These are phyloP conservation scores for Malus hybrid DNA, from an alignment of 331 rosid genomes.

Conservation along the genomic window DNA sequence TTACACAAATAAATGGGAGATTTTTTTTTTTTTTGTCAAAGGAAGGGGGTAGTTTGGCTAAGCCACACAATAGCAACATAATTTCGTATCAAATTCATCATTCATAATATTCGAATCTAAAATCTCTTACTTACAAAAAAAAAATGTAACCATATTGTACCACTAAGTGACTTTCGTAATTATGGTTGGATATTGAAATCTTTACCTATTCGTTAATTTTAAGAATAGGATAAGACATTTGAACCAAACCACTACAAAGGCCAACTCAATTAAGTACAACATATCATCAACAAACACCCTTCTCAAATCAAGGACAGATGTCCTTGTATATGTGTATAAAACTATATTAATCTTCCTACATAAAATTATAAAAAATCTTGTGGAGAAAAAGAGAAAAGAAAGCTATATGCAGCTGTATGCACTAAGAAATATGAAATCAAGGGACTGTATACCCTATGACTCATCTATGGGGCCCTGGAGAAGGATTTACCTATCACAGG, in stretches of 20 bases:
- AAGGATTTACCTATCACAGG: no score
- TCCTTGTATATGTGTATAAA: neutral
- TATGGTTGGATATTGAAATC: neutral
- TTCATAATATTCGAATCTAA: no score
- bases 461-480: neutral
- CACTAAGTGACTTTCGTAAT: neutral
- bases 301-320: neutral
- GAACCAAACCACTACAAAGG: neutral
- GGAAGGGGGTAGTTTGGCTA: fast-evolving
- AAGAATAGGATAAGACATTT: neutral
- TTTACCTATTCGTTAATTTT: neutral
- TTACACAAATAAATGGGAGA: no score
- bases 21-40: no score
- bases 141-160: fast-evolving
- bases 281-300: neutral
- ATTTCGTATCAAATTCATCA: no score
- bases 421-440: neutral
- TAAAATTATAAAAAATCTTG: neutral
- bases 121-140: no score
- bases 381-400: neutral
- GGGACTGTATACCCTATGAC: neutral
- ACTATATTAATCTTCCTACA: neutral
- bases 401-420: neutral
- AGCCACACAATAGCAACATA: no score
- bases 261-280: neutral